Conservation (phyloP, 2,329 filamentous ascomycete genomes). For the Phialemoniopsis sp. region DNA sequence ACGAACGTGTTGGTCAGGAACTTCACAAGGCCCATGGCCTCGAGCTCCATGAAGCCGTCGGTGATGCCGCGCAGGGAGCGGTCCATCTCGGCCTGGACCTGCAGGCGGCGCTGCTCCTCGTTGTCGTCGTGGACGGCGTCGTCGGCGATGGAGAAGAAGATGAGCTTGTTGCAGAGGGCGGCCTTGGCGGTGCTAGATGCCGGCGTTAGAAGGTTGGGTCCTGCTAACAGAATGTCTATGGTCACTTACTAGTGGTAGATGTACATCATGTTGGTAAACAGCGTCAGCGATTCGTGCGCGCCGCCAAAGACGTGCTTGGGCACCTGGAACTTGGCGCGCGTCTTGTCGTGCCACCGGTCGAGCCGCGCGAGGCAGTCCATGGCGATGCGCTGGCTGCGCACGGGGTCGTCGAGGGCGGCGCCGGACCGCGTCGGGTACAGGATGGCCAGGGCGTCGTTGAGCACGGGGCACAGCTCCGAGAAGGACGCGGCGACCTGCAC, state of each 20-base stretch:
- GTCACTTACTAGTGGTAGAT: not conserved
- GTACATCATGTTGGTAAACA: not conserved
- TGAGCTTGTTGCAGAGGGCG: not conserved
- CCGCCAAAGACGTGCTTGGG: not conserved
- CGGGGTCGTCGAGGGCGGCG: not conserved
- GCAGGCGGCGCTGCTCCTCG: not conserved
- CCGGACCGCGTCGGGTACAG: not conserved
- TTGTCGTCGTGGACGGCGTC: not conserved
- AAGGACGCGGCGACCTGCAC: constrained; percentile 10
- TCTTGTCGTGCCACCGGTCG: not conserved
- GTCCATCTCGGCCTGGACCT: not conserved
- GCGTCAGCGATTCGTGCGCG: not conserved
- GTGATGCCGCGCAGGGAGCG: not conserved
- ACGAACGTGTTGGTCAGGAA: constrained; percentile 8
- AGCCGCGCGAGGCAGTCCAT: no score
- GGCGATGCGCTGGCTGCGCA: no score
- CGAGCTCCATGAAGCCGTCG: not conserved
- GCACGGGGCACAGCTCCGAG: constrained; percentile 7
- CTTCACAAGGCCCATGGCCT: constrained; percentile 2
- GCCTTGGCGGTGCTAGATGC: not conserved
- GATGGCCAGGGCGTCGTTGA: not conserved
- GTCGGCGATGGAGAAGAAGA: not conserved
- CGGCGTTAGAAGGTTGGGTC: not conserved
- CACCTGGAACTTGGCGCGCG: not conserved
- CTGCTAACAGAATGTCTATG: not conserved